Conservation (phyloP, 768 basidiomycete genomes). For the Arthromyces matolae region DNA sequence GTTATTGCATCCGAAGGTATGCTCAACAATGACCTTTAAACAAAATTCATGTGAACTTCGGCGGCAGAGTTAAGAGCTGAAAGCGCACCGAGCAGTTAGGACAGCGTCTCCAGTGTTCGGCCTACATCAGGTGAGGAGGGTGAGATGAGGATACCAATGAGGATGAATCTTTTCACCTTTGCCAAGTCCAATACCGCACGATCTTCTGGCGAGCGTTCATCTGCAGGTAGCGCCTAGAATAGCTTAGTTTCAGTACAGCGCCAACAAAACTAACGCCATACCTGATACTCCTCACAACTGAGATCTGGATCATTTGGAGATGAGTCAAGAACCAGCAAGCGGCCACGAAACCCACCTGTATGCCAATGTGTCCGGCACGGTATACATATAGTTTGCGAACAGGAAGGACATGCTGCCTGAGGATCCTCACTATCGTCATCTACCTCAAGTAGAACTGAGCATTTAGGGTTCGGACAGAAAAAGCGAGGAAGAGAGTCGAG, state of each 20-base stretch:
- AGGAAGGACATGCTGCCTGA: conserved; percentile 31
- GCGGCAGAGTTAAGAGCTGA: too few relatives aligned
- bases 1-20: conserved; percentile 34
- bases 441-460: conserved; percentile 31
- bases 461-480: conserved; percentile 37
- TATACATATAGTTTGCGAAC: conserved; percentile 29
- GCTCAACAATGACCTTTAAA: conserved; percentile 24
- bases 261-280: background rate
- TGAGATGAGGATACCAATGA: background rate
- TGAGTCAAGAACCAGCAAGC: background rate
- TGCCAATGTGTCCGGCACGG: conserved; percentile 35
- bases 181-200: conserved; percentile 29
- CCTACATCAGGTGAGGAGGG: conserved; percentile 19
- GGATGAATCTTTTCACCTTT: conserved; percentile 19
- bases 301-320: background rate
- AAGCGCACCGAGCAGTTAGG: conserved; percentile 27
- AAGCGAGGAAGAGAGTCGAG: conserved; percentile 31
- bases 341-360: conserved; percentile 19
- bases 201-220: conserved; percentile 37
- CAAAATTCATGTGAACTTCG: too few relatives aligned
- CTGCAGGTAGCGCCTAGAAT: conserved; percentile 30
- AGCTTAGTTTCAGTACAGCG: background rate
- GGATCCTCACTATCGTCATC: conserved; percentile 31
- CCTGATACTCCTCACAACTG: conserved; percentile 15
- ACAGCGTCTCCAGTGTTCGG: conserved; percentile 38